Conservation (phyloP, 73 alveolate genomes). For the Stentor coeruleus region DNA sequence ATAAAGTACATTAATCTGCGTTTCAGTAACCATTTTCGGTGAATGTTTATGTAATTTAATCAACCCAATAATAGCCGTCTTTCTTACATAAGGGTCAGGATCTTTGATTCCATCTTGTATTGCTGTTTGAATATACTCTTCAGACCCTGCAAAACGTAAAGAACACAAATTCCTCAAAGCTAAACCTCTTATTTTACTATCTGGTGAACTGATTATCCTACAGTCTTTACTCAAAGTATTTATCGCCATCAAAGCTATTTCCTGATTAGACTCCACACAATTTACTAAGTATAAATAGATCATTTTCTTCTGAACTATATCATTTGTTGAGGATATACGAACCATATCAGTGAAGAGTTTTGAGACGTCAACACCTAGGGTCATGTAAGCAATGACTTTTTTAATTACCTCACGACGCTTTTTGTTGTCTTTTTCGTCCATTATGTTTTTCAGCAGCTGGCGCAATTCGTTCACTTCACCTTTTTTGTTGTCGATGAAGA, state of each 20-base stretch:
- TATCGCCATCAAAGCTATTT: slow-evolving; percentile 92
- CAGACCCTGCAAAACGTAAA: slow-evolving; percentile 86
- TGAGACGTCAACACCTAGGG: slow-evolving; percentile 94
- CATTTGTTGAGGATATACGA: slow-evolving; percentile 91
- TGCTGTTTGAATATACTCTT: slow-evolving; percentile 84
- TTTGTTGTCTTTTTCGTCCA: slow-evolving; percentile 72
- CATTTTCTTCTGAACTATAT: slow-evolving; percentile 96
- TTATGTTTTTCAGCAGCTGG: slow-evolving; percentile 70
- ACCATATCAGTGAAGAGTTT: slow-evolving; percentile 93
- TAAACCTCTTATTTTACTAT: slow-evolving; percentile 94
- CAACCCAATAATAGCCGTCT: slow-evolving; percentile 96
- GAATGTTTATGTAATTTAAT: slow-evolving; percentile 47
- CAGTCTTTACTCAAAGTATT: slow-evolving; percentile 93
- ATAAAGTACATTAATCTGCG: slow-evolving; percentile 78
- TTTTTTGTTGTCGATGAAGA: slow-evolving; percentile 90
- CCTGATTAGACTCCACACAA: slow-evolving; percentile 92
- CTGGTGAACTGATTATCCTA: slow-evolving; percentile 49
- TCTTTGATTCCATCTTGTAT: slow-evolving; percentile 89
- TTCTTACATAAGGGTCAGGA: slow-evolving; percentile 97
- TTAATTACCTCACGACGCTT: slow-evolving; percentile 90
- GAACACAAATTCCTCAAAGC: slow-evolving; percentile 94
- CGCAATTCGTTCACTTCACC: slow-evolving; percentile 93
- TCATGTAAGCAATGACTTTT: slow-evolving; percentile 96
- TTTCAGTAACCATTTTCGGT: slow-evolving; percentile 28
- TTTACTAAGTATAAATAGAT: slow-evolving; percentile 90